These are phyloP conservation scores for Arbutus unedo DNA, from an alignment of 148 eudicot genomes.

Conservation along the genomic window DNA sequence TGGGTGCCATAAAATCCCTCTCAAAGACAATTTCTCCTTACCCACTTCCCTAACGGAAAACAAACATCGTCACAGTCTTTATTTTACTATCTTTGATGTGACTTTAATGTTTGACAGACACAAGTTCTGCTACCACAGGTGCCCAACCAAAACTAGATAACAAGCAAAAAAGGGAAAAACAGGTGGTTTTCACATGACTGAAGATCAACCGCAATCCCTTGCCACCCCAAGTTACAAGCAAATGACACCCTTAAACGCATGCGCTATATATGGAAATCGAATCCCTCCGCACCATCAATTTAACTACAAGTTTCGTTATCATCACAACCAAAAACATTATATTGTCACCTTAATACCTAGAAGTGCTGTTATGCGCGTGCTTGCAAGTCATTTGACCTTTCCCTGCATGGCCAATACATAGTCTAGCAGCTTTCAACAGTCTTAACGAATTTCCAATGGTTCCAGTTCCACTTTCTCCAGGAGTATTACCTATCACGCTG, in stretches of 20 bases:
- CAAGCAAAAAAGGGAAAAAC: neutral
- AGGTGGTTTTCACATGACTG: neutral
- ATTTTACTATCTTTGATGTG: neutral
- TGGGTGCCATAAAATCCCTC: neutral
- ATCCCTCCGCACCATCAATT: neutral
- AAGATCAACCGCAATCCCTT: neutral
- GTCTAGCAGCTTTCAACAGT: neutral
- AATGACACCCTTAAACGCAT: neutral
- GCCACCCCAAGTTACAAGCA: neutral
- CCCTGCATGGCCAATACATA: neutral
- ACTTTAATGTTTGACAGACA: neutral
- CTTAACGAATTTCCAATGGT: neutral
- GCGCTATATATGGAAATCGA: neutral
- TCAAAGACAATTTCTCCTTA: neutral
- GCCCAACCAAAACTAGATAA: neutral
- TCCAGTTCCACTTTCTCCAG: slow-evolving; percentile 8
- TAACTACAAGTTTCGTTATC: neutral
- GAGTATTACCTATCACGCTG: neutral
- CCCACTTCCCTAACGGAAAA: neutral
- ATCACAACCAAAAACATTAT: neutral
- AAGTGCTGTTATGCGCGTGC: neutral
- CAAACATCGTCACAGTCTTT: neutral
- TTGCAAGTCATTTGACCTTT: neutral
- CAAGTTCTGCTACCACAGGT: neutral
- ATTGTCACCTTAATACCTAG: neutral